Base-by-base conservation (phyloP, 2,329 filamentous ascomycete genomes). In the Claviceps cyperi region DNA sequence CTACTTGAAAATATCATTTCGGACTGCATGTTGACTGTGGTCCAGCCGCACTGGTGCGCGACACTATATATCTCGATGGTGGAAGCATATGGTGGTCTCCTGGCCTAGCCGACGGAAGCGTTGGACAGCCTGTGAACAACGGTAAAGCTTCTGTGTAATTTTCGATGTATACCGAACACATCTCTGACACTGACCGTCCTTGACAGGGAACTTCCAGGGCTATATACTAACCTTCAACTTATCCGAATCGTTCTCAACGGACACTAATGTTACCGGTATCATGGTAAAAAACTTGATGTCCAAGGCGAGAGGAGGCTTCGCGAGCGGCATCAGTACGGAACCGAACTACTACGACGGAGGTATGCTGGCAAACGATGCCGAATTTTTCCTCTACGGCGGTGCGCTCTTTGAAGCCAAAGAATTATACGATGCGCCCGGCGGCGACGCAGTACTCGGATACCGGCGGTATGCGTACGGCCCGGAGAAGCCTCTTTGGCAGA, bases 321-420 rank as follows among this genome's bases (percentile, higher is more conserved):
- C 70, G n/a, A 77, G 72, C 17, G 69, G 69, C 35, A 77, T 74
- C 54, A 76, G 75, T 53, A 53, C 74, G 43, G 69, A 71, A 0
- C 78, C 79, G 0, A 76, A 76, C 55, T 83, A 76, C 53, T 53
- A 69, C 15, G 80, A 84, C 52, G 83, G 83, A 2, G 76, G 70
- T 7, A 75, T 86, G 66, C 73, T 87, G 35, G 74, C 72, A 46
- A 86, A 85, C 56, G 68, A 85, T 51, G 65, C 73, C 46, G 73
- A 83, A 52, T 80, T 80, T 57, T 80, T 74, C 56, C 67, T 81
- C 2, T 86, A 81, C 49, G 83, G 83, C 17, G 83, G 83, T 0
- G 53, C 56, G 9, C 59, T 80, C 3, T 44, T 72, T 7, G 51
- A 43, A 4, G 51, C 62, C 3, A 71, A 66, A 0, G 58, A 61